These are phyloP conservation scores for Backusella parvicylindrica DNA, from an alignment of 192 early-diverging fungal species.

Conservation along the genomic window DNA sequence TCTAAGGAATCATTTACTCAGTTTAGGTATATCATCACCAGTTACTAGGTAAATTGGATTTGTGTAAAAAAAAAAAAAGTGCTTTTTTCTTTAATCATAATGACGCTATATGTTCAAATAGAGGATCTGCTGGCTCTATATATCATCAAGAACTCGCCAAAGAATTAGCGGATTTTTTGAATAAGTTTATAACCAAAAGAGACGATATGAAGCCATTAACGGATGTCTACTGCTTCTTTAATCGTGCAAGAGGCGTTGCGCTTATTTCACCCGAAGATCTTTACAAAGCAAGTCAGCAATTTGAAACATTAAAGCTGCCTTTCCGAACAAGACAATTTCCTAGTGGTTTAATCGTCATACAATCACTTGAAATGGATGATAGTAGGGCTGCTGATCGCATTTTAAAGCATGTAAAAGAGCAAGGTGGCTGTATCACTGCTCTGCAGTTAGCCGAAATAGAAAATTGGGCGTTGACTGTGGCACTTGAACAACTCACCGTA, in stretches of 20 bases:
- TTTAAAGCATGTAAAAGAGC: conserved; percentile 37
- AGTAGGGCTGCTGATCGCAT: conserved; percentile 63
- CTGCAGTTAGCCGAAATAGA: conserved; percentile 63
- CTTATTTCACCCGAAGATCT: conserved; percentile 95
- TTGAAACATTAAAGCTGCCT: conserved; percentile 65
- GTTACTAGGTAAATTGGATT: conserved; percentile 69
- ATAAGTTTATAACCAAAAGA: conserved; percentile 58
- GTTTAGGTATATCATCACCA: conserved; percentile 87
- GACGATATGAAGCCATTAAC: conserved; percentile 80
- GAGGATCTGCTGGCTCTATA: conserved; percentile 77
- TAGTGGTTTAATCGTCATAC: conserved; percentile 78
- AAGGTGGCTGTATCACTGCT: conserved; percentile 59
- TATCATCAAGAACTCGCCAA: conserved; percentile 86
- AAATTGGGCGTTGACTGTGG: conserved; percentile 59
- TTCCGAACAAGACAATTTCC: conserved; percentile 74
- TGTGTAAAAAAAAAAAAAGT: neutral
- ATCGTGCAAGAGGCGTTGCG: conserved; percentile 88
- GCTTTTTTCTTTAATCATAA: no score
- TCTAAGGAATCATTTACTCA: conserved; percentile 71
- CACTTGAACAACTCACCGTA: conserved; percentile 69
- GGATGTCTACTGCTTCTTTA: conserved; percentile 93
- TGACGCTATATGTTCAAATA: neutral
- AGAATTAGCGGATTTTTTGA: conserved; percentile 82
- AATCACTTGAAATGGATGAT: conserved; percentile 64
- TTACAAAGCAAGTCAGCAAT: conserved; percentile 68